Base-by-base conservation (phyloP, 2,329 filamentous ascomycete genomes). In the Neospermospora avenae region DNA sequence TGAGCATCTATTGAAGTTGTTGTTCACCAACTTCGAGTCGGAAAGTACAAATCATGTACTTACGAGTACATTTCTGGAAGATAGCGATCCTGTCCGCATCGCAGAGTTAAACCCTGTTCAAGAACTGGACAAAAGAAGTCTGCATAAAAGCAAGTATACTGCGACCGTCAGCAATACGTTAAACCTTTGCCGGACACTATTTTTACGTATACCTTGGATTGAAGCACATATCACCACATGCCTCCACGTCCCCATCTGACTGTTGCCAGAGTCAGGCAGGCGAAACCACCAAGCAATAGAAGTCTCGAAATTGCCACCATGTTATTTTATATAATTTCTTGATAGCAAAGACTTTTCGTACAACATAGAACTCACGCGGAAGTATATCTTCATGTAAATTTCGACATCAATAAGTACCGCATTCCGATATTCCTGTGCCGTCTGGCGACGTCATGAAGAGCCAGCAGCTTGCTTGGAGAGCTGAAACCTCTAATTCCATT, bases 81-180 rank as follows among this genome's bases (percentile, higher is more conserved):
- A 53, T 76, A 76, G 63, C 74, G 76, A 46, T 73, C 74, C 1
- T 55, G 59, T 11, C 73, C 74, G 48, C 74, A 76, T 55, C 66
- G 64, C 37, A 74, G 61, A 0, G 73, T 75, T 13, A 72, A 66
- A 25, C 66, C 60, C 25, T 71, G 73, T 57, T 72, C 61, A 16
- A 74, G 45, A 13, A 75, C 65, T 1, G 74, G 74, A 57, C 74
- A 76, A 3, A 75, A 68, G 55, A 75, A 75, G 57, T 72, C 60
- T 3, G 65, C 63, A 51, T 73, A 68, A 63, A 75, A 76, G 66
- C 74, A 76, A 1, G 72, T 75, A 48, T 76, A 76, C 70, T 74
- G 16, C 8, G 11, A 24, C 31, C 13, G 18, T 53, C 3, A 46
- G 34, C 25, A 13, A 35, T 13, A 39, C 0, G n/a, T n/a, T n/a